A percentile compares a stretch with the other conserved stretches of the same genome.
Conservation (phyloP, 495 filamentous ascomycete species). For the Penicillium turbatum region DNA sequence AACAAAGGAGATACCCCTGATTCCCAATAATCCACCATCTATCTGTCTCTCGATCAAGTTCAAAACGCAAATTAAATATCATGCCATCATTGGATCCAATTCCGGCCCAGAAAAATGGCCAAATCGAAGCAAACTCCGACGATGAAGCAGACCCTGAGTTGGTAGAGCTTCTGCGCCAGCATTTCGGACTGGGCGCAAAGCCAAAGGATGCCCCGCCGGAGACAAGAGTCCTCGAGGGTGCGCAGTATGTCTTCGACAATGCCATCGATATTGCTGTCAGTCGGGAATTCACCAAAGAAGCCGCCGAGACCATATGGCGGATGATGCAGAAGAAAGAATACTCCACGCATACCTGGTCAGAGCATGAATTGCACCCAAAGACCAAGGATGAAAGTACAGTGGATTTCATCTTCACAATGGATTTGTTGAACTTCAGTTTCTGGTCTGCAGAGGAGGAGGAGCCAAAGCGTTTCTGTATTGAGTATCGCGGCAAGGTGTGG, state of each 20-base stretch:
- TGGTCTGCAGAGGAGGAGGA: slow-evolving; percentile 68
- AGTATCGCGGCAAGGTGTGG: slow-evolving; percentile 75
- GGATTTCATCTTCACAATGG: slow-evolving; percentile 94
- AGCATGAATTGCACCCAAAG: slow-evolving; percentile 88
- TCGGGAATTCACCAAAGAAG: slow-evolving; percentile 70
- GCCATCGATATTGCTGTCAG: slow-evolving; percentile 87
- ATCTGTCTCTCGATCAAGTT: neutral
- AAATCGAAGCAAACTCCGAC: slow-evolving; percentile 53
- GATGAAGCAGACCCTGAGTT: slow-evolving; percentile 87
- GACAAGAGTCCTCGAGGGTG: slow-evolving; percentile 76
- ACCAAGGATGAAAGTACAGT: slow-evolving; percentile 70
- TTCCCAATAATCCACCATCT: neutral
- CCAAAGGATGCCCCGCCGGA: slow-evolving; percentile 52
- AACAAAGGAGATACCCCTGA: slow-evolving; percentile 6
- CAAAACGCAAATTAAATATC: slow-evolving; percentile 2
- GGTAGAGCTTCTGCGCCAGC: slow-evolving; percentile 78
- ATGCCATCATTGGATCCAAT: slow-evolving; percentile 26
- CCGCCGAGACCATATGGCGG: slow-evolving; percentile 70
- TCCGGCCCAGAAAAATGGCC: slow-evolving; percentile 10
- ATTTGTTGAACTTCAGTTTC: slow-evolving; percentile 93
- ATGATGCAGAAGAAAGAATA: slow-evolving; percentile 81
- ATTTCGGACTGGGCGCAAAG: slow-evolving; percentile 57
- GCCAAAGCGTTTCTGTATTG: slow-evolving; percentile 68
- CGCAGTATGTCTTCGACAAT: slow-evolving; percentile 87
- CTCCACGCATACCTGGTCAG: slow-evolving; percentile 77